These are phyloP conservation scores for Drechslerella coelobrocha DNA, from an alignment of 2,329 filamentous ascomycete species.

Conservation along the genomic window DNA sequence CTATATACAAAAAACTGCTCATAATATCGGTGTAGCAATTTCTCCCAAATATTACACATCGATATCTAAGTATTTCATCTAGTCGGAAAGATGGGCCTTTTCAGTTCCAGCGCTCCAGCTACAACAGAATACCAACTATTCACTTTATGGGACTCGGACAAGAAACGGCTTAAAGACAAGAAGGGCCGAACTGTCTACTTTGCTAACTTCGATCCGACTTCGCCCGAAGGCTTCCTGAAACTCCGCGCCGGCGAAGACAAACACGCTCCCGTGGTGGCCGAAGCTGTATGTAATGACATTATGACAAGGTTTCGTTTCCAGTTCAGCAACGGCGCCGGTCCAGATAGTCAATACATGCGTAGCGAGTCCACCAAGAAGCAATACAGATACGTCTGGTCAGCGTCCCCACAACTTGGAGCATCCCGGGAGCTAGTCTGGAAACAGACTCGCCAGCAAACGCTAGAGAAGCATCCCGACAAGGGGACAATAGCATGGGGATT, in stretches of 20 bases:
- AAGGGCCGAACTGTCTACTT: slow-evolving; percentile 10
- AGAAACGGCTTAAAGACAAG: slow-evolving; percentile 6
- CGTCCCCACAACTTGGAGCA: too few relatives aligned
- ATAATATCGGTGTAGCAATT: too few relatives aligned
- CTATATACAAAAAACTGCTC: too few relatives aligned
- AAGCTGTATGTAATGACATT: background rate
- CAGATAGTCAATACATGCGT: slow-evolving; percentile 13
- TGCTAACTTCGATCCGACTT: slow-evolving; percentile 5
- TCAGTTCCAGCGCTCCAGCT: too few relatives aligned
- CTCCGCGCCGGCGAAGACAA: slow-evolving; percentile 14
- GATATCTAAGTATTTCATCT: too few relatives aligned
- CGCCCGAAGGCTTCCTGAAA: slow-evolving; percentile 12
- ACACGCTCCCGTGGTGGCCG: slow-evolving; percentile 9
- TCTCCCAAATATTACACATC: too few relatives aligned
- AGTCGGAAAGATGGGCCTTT: too few relatives aligned
- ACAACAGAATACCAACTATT: too few relatives aligned
- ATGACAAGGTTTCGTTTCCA: slow-evolving; percentile 16
- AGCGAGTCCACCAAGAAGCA: too few relatives aligned
- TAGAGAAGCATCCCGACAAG: slow-evolving; percentile 4
- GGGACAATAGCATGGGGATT: slow-evolving; percentile 6
- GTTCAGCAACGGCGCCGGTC: slow-evolving; percentile 15
- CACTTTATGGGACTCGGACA: too few relatives aligned
- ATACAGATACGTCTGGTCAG: too few relatives aligned
- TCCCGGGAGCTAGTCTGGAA: too few relatives aligned
- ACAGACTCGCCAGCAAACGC: slow-evolving; percentile 7